Base-by-base conservation (phyloP, 2,329 filamentous ascomycete species). In the Graphium sp. region DNA sequence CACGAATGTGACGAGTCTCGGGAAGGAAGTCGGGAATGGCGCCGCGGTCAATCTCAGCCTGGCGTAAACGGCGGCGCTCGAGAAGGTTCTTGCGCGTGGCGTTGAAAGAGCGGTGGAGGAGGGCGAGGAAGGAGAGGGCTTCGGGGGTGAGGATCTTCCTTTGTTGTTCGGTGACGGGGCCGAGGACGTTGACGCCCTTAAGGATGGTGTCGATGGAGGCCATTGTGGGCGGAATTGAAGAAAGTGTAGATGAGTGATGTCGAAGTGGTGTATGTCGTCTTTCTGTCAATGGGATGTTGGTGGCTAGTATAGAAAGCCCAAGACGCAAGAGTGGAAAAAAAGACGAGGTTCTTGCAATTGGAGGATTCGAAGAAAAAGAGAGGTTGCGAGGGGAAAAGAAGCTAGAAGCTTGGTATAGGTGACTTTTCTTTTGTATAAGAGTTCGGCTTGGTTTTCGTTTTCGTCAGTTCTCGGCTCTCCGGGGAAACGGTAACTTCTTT, bases 31-130 rank as follows among this genome's bases (percentile, higher is more conserved):
- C 85, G 36, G 84, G 84, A 24, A 94, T 66, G 31, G 72, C 57
- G 41, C 89, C 89, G 50, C 77, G 78, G 62, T 95, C 87, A 37
- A 95, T 74, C 67, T 94, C 85, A 41, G 79, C 77, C 61, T 95
- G 89, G 47, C 87, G 80, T 41, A 76, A 60, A 43, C 78, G 69
- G 44, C 89, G 82, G 46, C 84, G 75, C 58, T 94, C 77, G 31
- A 98, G 72, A 24, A 98, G 73, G 27, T 67, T 63, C 64, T 93
- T 93, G 56, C 89, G 81, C 32, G 77, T 87, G 38, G 55, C 60
- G 55, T 95, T 91, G 68, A 95, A 95, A 39, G 84, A 83, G 49
- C 87, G 78, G 61, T 98, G 89, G 45, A 98, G 72, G 38, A 94
- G 75, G 21, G 87, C 81, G 35, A 98, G 72, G 64, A 95, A 98